Base-by-base conservation (phyloP, 2,329 filamentous ascomycete species). In the Sporothrix schenckii region DNA sequence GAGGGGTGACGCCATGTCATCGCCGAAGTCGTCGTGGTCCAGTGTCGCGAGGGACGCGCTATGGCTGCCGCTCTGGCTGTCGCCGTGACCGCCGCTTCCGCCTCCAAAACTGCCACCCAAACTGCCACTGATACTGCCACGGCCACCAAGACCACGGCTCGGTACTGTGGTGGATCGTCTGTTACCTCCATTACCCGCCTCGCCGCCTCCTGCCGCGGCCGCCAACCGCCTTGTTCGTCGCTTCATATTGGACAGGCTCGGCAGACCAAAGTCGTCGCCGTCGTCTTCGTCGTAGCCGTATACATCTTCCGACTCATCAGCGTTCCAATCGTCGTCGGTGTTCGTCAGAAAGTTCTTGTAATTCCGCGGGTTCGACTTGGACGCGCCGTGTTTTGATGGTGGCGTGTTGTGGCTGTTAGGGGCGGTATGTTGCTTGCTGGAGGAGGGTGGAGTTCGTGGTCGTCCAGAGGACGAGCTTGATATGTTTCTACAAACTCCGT, bases 211-310 rank as follows among this genome's bases (percentile, higher is more conserved):
- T 3, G 70, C 69, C 80, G 84, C 80, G 54, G 84, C 81, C 4
- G 80, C 85, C 75, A 84, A 84, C 65, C 83, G 81, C 73, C 82
- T 83, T 24, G 86, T 83, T 78, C 92, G 92, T 75, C 92, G 87
- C 76, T 94, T 91, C 91, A 95, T 95, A 77, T 91, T 97, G 5
- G 93, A 92, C 77, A 98, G 88, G 78, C 93, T 97, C 2, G 94
- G 94, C 34, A 98, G 84, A 1, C 94, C 94, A 80, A 98, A 98
- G 78, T 98, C 94, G 79, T 98, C 94, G 73, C 96, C 73, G 70
- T 93, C 92, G 75, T 97, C 92, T 76, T 90, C 85, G 71, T 92
- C 92, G 76, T 95, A 92, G 13, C 88, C 88, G 78, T 92, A 88
- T 75, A 93, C 89, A 74, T 93, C 92, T 70, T 91, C 91, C 16